Conservation (phyloP, 2,329 filamentous ascomycete species). For the Triangularia setosa region DNA sequence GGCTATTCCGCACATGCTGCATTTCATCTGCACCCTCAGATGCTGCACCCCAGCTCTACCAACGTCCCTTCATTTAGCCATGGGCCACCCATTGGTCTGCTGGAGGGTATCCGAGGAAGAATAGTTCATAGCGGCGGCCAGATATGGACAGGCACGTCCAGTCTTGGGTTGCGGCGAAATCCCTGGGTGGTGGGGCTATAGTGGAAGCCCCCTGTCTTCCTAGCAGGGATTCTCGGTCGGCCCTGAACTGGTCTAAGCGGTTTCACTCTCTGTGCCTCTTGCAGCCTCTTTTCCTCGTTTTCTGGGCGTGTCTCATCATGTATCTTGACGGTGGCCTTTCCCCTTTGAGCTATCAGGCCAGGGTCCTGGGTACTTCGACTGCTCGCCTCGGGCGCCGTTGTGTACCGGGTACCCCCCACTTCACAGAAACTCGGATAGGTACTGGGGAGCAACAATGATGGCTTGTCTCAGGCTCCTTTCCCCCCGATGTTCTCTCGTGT, state of each 20-base stretch:
- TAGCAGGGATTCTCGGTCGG: slow-evolving; percentile 20
- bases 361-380: slow-evolving; percentile 12
- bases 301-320: slow-evolving; percentile 22
- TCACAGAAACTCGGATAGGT: slow-evolving; percentile 4
- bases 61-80: slow-evolving; percentile 25
- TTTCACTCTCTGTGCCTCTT: slow-evolving; percentile 26
- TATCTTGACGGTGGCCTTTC: slow-evolving; percentile 16
- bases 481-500: slow-evolving; percentile 20
- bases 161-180: slow-evolving; percentile 18
- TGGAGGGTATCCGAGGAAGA: slow-evolving; percentile 17
- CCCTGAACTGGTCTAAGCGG: slow-evolving; percentile 24
- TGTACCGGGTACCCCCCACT: slow-evolving; percentile 10
- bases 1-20: slow-evolving; percentile 9
- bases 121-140: slow-evolving; percentile 17
- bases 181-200: slow-evolving; percentile 22
- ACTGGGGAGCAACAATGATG: slow-evolving; percentile 15
- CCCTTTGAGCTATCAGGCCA: slow-evolving; percentile 14
- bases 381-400: slow-evolving; percentile 8
- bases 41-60: slow-evolving; percentile 24
- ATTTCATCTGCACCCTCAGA: slow-evolving; percentile 13
- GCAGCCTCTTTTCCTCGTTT: slow-evolving; percentile 21
- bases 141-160: slow-evolving; percentile 21
- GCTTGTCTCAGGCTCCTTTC: slow-evolving; percentile 22
- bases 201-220: slow-evolving; percentile 17
- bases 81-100: slow-evolving; percentile 19